A percentile compares a stretch with the other conserved stretches of the same genome.
Evolutionary conservation across 169 alveolate genomes (phyloP).

Genomic region (Cryptosporidium tyzzeri): DNA sequence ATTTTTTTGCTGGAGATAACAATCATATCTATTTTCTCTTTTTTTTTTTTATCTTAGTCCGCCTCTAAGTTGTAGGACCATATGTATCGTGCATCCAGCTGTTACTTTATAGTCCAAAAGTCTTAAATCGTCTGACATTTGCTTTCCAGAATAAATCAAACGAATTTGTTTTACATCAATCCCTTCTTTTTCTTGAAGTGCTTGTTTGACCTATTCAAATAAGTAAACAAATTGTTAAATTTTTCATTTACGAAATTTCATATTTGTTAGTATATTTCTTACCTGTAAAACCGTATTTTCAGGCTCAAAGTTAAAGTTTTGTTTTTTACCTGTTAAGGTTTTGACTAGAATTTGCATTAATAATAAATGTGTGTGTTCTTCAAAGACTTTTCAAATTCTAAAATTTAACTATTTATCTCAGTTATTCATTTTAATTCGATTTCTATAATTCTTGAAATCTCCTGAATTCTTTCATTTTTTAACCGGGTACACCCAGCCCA

Average conservation of each 20-base stretch:
- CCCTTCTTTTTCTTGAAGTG: conserved; percentile 95
- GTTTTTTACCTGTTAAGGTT: conserved; percentile 94
- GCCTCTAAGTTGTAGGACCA: conserved; percentile 95
- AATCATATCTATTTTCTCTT: neutral
- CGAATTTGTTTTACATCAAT: conserved; percentile 90
- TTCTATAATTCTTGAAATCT: neutral
- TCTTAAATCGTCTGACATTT: conserved; percentile 90
- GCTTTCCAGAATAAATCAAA: conserved; percentile 91
- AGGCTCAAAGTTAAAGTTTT: conserved; percentile 93
- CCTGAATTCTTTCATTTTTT: neutral
- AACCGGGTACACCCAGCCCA: neutral
- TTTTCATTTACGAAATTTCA: neutral
- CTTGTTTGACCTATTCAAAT: conserved; percentile 83
- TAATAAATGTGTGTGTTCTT: neutral
- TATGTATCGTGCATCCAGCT: conserved; percentile 95
- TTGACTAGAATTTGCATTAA: conserved; percentile 91
- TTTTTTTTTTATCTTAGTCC: conserved; percentile 70
- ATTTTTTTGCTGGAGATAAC: neutral
- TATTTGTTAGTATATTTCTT: neutral
- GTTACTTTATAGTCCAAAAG: conserved; percentile 91
- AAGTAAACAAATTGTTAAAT: neutral
- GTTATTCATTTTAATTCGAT: neutral
- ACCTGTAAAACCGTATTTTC: conserved; percentile 93
- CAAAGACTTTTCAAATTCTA: neutral
- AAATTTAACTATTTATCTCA: neutral